A percentile compares a stretch with the other conserved stretches of the same genome.
These are phyloP conservation scores for Penicillium egyptiacum DNA, from an alignment of 495 filamentous ascomycete species.

Conservation along the genomic window DNA sequence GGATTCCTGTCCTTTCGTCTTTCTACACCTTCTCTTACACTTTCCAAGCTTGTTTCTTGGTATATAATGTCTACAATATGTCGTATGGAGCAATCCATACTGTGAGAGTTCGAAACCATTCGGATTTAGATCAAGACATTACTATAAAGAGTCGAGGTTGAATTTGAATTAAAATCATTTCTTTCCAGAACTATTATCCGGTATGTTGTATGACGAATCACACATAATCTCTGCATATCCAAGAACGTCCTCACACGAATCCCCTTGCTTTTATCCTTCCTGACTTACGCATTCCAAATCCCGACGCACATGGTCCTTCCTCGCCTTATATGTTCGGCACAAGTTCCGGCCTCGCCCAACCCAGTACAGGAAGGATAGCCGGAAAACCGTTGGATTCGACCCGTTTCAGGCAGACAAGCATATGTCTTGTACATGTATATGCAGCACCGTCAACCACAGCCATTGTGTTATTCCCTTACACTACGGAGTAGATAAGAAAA, in stretches of 20 bases:
- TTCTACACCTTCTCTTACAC: background rate
- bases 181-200: background rate
- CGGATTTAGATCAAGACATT: background rate
- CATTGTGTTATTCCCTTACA: background rate
- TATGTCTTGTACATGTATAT: background rate
- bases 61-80: slow-evolving; percentile 5
- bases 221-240: background rate
- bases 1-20: slow-evolving; percentile 2
- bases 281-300: background rate
- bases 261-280: background rate
- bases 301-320: background rate
- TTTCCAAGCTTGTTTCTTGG: background rate
- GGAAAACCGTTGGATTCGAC: background rate
- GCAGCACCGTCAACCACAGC: background rate
- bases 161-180: background rate
- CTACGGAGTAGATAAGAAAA: background rate
- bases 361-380: background rate
- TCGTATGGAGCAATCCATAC: slow-evolving; percentile 4
- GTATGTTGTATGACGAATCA: background rate
- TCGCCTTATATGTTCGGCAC: background rate
- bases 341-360: background rate
- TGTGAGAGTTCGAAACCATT: background rate
- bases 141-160: background rate
- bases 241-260: background rate
- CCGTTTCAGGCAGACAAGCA: background rate